Evolutionary conservation across 768 basidiomycete species (phyloP).

Genomic region (Arthromyces matolae): DNA sequence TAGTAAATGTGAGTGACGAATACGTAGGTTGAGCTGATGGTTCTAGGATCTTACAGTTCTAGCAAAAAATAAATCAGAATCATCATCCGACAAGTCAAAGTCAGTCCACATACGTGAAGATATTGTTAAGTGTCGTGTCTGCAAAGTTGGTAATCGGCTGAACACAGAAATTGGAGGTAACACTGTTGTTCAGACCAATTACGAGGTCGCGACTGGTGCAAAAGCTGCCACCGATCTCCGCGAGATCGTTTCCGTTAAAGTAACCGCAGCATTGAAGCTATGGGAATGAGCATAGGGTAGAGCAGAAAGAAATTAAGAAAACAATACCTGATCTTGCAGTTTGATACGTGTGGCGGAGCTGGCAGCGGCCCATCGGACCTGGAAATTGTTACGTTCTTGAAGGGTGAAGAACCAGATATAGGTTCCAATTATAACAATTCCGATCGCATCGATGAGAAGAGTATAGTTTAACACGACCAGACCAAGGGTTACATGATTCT

Average conservation of each 20-base stretch:
- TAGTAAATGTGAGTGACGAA: too few relatives aligned
- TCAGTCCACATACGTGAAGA: slow-evolving; percentile 87
- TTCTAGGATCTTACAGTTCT: slow-evolving; percentile 48
- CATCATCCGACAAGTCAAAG: too few relatives aligned
- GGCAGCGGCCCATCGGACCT: slow-evolving; percentile 48
- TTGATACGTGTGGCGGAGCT: slow-evolving; percentile 43
- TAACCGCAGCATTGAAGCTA: slow-evolving; percentile 88
- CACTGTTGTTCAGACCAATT: slow-evolving; percentile 34
- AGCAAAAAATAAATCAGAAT: slow-evolving; percentile 6
- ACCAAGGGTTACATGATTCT: slow-evolving; percentile 63
- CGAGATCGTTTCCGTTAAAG: slow-evolving; percentile 59
- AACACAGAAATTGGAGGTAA: slow-evolving; percentile 61
- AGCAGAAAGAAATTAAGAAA: not conserved
- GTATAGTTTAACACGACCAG: slow-evolving; percentile 76
- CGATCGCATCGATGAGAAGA: slow-evolving; percentile 60
- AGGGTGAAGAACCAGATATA: slow-evolving; percentile 83
- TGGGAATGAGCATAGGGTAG: not conserved
- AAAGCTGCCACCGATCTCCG: slow-evolving; percentile 58
- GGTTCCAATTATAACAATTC: slow-evolving; percentile 61
- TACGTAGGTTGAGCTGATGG: not conserved
- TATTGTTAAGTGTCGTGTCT: slow-evolving; percentile 71
- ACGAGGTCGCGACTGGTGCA: slow-evolving; percentile 47
- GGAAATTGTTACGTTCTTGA: slow-evolving; percentile 65
- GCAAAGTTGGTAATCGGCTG: slow-evolving; percentile 62
- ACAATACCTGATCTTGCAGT: slow-evolving; percentile 71